Evolutionary conservation across 331 rosid species (phyloP).

Genomic region (Acacia pycnantha): DNA sequence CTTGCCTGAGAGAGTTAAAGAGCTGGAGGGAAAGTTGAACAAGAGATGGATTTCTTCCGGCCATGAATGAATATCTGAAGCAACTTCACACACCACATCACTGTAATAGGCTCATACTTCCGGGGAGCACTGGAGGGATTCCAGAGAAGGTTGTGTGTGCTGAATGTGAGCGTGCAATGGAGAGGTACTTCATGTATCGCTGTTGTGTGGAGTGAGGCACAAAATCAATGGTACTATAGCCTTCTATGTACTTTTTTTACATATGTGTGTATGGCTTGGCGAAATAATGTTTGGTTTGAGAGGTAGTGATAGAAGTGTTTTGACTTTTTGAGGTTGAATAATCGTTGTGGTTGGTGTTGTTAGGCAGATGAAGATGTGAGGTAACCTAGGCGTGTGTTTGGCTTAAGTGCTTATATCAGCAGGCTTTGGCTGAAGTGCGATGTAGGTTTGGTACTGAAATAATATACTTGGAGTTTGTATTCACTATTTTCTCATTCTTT

Average conservation of each 20-base stretch:
- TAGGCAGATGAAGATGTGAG: background rate
- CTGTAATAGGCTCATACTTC: slow-evolving; percentile 77
- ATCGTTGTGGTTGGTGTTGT: background rate
- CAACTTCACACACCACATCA: slow-evolving; percentile 56
- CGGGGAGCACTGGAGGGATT: slow-evolving; percentile 61
- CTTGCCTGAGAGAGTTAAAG: slow-evolving; percentile 34
- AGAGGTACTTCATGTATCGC: slow-evolving; percentile 81
- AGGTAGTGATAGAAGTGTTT: background rate
- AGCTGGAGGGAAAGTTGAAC: slow-evolving; percentile 41
- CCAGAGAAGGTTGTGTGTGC: slow-evolving; percentile 72
- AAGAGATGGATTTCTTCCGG: slow-evolving; percentile 38
- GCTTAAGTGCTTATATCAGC: background rate
- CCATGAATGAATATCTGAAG: slow-evolving; percentile 33
- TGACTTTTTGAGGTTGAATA: background rate
- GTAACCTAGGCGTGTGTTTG: background rate
- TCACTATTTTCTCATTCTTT: background rate
- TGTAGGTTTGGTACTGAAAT: background rate
- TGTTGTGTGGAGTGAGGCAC: slow-evolving; percentile 61
- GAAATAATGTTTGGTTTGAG: background rate
- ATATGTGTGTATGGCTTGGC: background rate
- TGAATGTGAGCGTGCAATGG: slow-evolving; percentile 83
- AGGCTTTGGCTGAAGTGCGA: background rate
- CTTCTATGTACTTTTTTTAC: background rate
- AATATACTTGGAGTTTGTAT: background rate
- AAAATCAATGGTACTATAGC: background rate